Conservation (phyloP, 2,329 filamentous ascomycete species). For the Penicillium verrucosum region DNA sequence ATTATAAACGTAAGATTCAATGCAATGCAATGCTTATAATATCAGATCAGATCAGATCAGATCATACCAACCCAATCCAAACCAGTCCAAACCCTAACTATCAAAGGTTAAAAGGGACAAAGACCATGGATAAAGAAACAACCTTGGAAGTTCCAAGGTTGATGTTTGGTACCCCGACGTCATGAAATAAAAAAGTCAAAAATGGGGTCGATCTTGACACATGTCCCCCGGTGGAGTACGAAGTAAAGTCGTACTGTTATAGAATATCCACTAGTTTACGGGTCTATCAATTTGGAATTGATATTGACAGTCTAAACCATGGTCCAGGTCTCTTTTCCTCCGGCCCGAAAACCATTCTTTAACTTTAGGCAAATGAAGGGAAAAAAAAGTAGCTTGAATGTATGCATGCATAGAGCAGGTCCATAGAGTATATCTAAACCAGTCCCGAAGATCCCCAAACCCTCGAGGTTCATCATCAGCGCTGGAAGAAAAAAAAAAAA, state of each 20-base stretch:
- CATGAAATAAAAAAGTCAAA: conserved; percentile 9
- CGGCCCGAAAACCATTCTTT: background rate
- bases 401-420: background rate
- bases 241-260: background rate
- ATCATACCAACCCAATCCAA: conserved; percentile 5
- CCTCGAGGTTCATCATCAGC: conserved; percentile 1
- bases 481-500: background rate
- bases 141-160: background rate
- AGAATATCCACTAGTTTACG: conserved; percentile 12
- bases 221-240: background rate
- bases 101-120: conserved; percentile 3
- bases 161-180: conserved; percentile 6
- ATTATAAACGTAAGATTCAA: background rate
- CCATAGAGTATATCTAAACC: background rate
- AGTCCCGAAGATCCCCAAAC: background rate
- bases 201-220: conserved; percentile 9
- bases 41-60: background rate
- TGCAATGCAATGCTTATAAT: background rate
- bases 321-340: background rate
- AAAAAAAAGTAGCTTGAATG: background rate
- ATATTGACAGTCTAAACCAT: background rate
- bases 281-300: conserved; percentile 3
- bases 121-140: background rate
- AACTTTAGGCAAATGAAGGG: background rate
- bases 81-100: conserved; percentile 17